Conservation (phyloP, 371 early-diverging fungal genomes). For the Mortierella sp. region DNA sequence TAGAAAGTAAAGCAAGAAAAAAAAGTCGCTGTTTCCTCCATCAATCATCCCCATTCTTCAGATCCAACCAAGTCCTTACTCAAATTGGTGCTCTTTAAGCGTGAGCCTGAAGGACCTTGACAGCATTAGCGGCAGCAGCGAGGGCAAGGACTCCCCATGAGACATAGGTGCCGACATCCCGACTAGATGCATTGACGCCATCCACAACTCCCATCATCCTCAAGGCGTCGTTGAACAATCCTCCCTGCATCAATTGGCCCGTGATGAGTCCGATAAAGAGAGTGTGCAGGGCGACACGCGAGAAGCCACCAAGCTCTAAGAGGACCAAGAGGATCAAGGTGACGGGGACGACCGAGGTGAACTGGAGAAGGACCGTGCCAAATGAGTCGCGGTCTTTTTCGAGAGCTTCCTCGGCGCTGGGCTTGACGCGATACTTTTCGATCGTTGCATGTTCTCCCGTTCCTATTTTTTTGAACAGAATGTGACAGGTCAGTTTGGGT, state of each 20-base stretch:
- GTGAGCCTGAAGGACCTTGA: slow-evolving; percentile 35
- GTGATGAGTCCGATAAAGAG: slow-evolving; percentile 42
- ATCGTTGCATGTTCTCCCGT: slow-evolving; percentile 13
- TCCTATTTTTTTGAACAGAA: slow-evolving; percentile 5
- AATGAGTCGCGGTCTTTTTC: slow-evolving; percentile 35
- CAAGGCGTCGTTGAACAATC: slow-evolving; percentile 24
- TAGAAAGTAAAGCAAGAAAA: neutral
- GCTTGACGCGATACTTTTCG: slow-evolving; percentile 28
- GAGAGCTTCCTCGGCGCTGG: slow-evolving; percentile 25
- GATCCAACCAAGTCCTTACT: neutral
- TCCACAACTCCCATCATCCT: slow-evolving; percentile 37
- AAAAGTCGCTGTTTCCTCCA: neutral
- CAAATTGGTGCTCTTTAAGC: neutral
- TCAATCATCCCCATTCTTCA: neutral
- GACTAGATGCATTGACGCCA: slow-evolving; percentile 34
- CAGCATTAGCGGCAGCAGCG: slow-evolving; percentile 34
- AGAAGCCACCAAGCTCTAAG: slow-evolving; percentile 45
- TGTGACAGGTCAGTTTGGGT: neutral
- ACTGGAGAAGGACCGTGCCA: slow-evolving; percentile 25
- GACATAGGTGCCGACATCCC: slow-evolving; percentile 36
- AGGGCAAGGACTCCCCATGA: slow-evolving; percentile 40
- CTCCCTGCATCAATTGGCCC: slow-evolving; percentile 42
- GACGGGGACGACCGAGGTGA: slow-evolving; percentile 45
- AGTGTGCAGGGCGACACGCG: slow-evolving; percentile 38
- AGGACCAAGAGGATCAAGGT: slow-evolving; percentile 34